Percentiles rank a stretch among this genome's conserved stretches.
These are phyloP conservation scores for Digitaria exilis DNA, from an alignment of 202 grass and related monocot genomes.

Conservation along the genomic window DNA sequence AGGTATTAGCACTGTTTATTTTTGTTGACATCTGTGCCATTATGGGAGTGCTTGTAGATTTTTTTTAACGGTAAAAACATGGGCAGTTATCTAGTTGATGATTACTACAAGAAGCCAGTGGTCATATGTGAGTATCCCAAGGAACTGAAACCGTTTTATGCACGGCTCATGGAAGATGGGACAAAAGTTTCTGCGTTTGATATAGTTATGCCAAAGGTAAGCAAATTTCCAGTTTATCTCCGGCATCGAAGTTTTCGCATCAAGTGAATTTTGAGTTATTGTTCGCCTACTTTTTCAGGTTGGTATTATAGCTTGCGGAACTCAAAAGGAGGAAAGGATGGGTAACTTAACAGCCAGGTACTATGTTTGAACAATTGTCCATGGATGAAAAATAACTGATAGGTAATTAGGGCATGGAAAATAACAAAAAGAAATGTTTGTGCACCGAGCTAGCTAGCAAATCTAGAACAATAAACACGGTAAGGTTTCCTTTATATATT, in stretches of 20 bases:
- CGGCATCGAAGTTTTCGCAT: neutral
- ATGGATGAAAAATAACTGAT: neutral
- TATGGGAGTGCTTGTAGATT: neutral
- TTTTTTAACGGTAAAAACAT: neutral
- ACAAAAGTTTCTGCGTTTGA: slow-evolving; percentile 64
- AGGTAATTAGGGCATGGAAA: neutral
- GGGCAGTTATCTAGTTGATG: slow-evolving; percentile 55
- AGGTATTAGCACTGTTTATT: slow-evolving; percentile 39
- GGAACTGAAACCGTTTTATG: slow-evolving; percentile 68
- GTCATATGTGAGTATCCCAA: slow-evolving; percentile 70
- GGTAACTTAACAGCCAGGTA: slow-evolving; percentile 61
- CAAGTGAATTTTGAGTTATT: too few relatives aligned
- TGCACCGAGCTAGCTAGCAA: neutral
- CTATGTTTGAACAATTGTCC: neutral
- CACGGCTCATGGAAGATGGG: slow-evolving; percentile 48
- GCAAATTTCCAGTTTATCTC: neutral
- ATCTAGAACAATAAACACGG: neutral
- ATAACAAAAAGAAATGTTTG: neutral
- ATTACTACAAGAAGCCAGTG: slow-evolving; percentile 45
- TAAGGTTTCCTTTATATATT: neutral
- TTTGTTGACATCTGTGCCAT: neutral
- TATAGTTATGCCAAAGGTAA: slow-evolving; percentile 69
- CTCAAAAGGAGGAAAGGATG: slow-evolving; percentile 71
- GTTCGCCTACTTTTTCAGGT: too few relatives aligned
- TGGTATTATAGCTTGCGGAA: slow-evolving; percentile 57